Conservation (phyloP, 768 basidiomycete species). For the Termitomyces sp. region DNA sequence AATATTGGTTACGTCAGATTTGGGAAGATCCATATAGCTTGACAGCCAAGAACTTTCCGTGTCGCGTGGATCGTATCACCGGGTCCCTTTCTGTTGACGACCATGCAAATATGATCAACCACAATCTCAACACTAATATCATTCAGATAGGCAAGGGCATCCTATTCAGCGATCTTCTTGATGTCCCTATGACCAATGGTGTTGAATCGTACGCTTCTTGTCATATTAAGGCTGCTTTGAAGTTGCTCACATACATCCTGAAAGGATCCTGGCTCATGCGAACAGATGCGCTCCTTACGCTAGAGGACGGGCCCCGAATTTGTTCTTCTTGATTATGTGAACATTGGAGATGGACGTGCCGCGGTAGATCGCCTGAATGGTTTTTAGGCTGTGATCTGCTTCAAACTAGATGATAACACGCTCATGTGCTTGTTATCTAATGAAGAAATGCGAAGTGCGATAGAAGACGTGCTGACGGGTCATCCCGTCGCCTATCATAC, state of each 20-base stretch:
- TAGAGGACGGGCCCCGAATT: constrained; percentile 36
- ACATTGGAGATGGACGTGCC: constrained; percentile 33
- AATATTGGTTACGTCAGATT: constrained; percentile 14
- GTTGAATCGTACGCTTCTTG: constrained; percentile 17
- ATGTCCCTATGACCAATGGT: constrained; percentile 23
- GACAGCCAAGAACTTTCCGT: constrained; percentile 33
- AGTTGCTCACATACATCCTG: neutral
- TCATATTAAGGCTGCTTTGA: neutral
- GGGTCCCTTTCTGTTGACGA: constrained; percentile 28
- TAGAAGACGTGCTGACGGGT: neutral
- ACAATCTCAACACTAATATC: constrained; percentile 34
- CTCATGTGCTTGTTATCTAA: neutral
- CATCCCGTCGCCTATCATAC: neutral
- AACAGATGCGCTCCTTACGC: constrained; percentile 36
- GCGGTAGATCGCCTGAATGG: constrained; percentile 37
- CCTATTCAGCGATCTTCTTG: constrained; percentile 22
- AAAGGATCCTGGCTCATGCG: constrained; percentile 32
- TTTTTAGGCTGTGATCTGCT: neutral
- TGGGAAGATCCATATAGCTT: constrained; percentile 38
- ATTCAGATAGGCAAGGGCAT: constrained; percentile 18
- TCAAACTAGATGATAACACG: neutral
- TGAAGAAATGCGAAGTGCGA: neutral
- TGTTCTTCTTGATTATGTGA: constrained; percentile 45
- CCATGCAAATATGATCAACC: constrained; percentile 39
- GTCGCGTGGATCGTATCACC: constrained; percentile 31